These are phyloP conservation scores for Vigna nakashimae DNA, from an alignment of 306 rosid genomes.

Conservation along the genomic window DNA sequence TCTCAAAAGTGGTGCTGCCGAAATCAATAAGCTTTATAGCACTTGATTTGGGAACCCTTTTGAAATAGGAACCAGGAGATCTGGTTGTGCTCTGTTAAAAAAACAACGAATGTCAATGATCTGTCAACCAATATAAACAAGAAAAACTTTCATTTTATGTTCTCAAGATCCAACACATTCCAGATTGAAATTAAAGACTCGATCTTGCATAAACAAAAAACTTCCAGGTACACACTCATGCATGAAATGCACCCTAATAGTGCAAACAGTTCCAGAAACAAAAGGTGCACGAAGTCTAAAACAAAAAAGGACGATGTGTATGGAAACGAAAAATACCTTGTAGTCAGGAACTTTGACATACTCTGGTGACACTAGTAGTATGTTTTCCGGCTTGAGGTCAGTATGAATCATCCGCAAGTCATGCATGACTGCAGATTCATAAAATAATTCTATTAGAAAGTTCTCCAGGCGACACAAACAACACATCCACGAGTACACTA, in stretches of 20 bases:
- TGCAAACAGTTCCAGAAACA: neutral
- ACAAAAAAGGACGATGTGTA: too few relatives aligned
- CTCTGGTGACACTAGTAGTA: conserved; percentile 74
- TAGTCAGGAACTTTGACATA: conserved; percentile 82
- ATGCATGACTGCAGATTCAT: conserved; percentile 83
- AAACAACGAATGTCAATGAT: neutral
- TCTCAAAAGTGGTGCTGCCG: conserved; percentile 93
- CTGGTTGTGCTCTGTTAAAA: conserved; percentile 67
- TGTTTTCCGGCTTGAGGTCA: conserved; percentile 93
- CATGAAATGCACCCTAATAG: neutral
- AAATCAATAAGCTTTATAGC: conserved; percentile 95
- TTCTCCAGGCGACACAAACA: neutral
- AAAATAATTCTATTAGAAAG: conserved; percentile 26
- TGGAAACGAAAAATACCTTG: conserved; percentile 42
- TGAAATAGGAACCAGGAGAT: conserved; percentile 75
- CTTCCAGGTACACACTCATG: neutral
- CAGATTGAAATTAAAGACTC: too few relatives aligned
- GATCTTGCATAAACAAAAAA: too few relatives aligned
- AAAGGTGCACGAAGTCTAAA: neutral
- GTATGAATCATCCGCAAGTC: conserved; percentile 85
- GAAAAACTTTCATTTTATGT: neutral
- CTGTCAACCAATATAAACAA: neutral
- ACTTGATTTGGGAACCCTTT: conserved; percentile 89
- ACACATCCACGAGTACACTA: neutral
- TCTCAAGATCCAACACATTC: neutral